Conservation (phyloP, 805 yeast species). For the Scheffersomyces coipomensis region DNA sequence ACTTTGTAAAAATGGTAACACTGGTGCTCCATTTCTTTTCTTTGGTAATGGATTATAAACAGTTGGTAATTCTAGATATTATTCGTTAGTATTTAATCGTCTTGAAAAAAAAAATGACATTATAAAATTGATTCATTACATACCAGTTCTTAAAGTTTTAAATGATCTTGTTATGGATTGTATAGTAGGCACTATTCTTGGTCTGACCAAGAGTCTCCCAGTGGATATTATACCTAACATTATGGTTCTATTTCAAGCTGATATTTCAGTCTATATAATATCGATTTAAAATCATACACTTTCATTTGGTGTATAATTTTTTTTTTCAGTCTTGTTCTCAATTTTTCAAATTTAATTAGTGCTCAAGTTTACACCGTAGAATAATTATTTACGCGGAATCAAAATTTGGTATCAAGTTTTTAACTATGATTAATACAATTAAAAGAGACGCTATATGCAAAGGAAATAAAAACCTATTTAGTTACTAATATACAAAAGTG, state of each 20-base stretch:
- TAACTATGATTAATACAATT: too few relatives aligned
- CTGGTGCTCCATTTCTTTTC: slow-evolving; percentile 45
- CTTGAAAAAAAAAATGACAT: not conserved
- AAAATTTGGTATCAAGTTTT: too few relatives aligned
- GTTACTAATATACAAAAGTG: slow-evolving; percentile 2
- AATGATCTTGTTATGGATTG: slow-evolving; percentile 2
- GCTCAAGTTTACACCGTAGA: slow-evolving; percentile 6
- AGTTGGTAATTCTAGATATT: slow-evolving; percentile 14
- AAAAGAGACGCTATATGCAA: too few relatives aligned
- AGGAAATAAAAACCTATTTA: too few relatives aligned
- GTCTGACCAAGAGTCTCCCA: not conserved
- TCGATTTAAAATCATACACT: not conserved
- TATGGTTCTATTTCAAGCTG: not conserved
- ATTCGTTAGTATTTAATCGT: not conserved
- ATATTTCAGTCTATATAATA: not conserved
- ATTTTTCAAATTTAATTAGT: slow-evolving; percentile 5
- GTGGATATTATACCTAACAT: slow-evolving; percentile 3
- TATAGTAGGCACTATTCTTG: not conserved
- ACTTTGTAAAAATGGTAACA: slow-evolving; percentile 45
- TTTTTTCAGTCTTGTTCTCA: slow-evolving; percentile 2
- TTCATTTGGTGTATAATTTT: too few relatives aligned
- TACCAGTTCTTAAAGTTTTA: slow-evolving; percentile 2
- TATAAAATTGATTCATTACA: slow-evolving; percentile 3
- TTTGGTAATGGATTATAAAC: slow-evolving; percentile 53
- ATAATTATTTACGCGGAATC: too few relatives aligned